Conservation (phyloP, 352 stramenopile genomes). For the Globisporangium uncinulatum region DNA sequence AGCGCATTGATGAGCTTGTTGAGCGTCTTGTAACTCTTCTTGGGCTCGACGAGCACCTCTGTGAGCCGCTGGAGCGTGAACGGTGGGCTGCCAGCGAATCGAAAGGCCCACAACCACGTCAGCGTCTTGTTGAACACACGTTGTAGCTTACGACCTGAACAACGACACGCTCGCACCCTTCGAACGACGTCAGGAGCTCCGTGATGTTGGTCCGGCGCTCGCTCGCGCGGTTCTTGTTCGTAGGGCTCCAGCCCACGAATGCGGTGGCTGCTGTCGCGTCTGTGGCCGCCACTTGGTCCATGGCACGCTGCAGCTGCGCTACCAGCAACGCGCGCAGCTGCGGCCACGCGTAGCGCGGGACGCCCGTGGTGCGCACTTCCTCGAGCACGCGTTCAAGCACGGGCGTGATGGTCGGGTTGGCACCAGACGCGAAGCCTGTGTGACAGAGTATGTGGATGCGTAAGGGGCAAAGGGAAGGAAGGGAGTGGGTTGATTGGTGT, state of each 20-base stretch:
- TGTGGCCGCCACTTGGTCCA: slow-evolving; percentile 50
- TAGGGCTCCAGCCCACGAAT: slow-evolving; percentile 35
- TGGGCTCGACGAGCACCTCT: slow-evolving; percentile 68
- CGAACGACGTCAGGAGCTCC: slow-evolving; percentile 56
- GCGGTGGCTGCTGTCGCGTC: slow-evolving; percentile 25
- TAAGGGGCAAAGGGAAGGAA: neutral
- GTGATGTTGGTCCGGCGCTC: slow-evolving; percentile 48
- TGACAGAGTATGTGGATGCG: neutral
- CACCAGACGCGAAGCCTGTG: slow-evolving; percentile 48
- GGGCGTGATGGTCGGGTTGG: slow-evolving; percentile 37
- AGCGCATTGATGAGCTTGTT: slow-evolving; percentile 80
- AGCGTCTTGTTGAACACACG: neutral
- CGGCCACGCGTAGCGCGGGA: slow-evolving; percentile 66
- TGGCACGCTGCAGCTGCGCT: slow-evolving; percentile 40
- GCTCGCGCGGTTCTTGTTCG: slow-evolving; percentile 44
- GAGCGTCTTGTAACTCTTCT: slow-evolving; percentile 65
- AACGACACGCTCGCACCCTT: slow-evolving; percentile 21
- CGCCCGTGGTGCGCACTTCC: slow-evolving; percentile 61
- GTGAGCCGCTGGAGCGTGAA: slow-evolving; percentile 82
- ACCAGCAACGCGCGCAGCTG: slow-evolving; percentile 65
- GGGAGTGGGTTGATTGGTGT: neutral
- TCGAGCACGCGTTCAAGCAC: slow-evolving; percentile 55
- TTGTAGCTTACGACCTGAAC: too few relatives aligned
- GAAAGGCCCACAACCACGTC: neutral
- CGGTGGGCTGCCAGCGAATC: slow-evolving; percentile 29